A percentile compares a stretch with the other conserved stretches of the same genome.
These are phyloP conservation scores for Lactarius akahatsu DNA, from an alignment of 768 basidiomycete genomes.

Conservation along the genomic window DNA sequence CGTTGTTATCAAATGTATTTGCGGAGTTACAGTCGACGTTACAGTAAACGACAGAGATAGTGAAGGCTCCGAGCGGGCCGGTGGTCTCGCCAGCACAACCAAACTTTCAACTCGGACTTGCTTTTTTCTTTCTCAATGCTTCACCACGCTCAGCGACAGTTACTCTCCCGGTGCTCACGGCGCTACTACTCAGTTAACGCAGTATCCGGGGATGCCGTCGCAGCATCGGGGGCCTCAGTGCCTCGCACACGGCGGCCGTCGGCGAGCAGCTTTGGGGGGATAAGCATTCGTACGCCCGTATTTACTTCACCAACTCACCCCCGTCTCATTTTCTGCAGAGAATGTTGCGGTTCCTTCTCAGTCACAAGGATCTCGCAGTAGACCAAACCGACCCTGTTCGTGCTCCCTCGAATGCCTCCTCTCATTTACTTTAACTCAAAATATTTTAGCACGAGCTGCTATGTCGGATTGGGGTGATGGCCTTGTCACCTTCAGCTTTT, in stretches of 20 bases:
- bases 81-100: neutral
- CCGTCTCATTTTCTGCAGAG: slow-evolving; percentile 5
- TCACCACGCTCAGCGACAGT: slow-evolving; percentile 17
- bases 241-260: slow-evolving; percentile 14
- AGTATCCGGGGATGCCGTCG: neutral
- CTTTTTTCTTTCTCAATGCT: slow-evolving; percentile 7
- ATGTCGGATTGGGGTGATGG: slow-evolving; percentile 13
- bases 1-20: neutral
- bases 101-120: neutral
- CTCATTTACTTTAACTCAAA: neutral
- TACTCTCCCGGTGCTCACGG: slow-evolving; percentile 9
- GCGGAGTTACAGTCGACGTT: no score
- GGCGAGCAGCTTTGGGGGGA: slow-evolving; percentile 25
- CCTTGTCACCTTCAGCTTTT: slow-evolving; percentile 15
- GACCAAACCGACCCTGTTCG: neutral
- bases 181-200: slow-evolving; percentile 14
- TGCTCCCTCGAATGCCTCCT: neutral
- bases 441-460: neutral
- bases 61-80: neutral
- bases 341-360: slow-evolving; percentile 12
- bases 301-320: neutral
- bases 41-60: neutral
- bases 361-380: neutral
- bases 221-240: neutral
- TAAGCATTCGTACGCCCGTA: slow-evolving; percentile 21